phyloP scores from a whole-genome alignment of 495 filamentous ascomycete genomes.

The Penicillium mononematosum region DNA sequence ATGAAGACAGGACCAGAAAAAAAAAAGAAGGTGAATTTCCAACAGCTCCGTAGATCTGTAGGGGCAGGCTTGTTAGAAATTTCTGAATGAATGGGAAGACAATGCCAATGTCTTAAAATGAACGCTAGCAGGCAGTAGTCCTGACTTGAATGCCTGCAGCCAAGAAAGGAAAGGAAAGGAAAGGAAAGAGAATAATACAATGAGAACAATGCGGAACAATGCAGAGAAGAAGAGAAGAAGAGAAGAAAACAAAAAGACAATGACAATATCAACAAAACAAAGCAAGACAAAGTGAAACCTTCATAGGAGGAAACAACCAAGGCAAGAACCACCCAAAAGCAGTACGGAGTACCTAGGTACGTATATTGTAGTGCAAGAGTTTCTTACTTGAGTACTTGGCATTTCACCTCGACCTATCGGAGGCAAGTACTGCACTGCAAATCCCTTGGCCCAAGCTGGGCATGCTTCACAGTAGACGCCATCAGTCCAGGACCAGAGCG shows the following conservation, averaged over 20 bases:
- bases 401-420: constrained; percentile 3
- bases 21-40: constrained; percentile 9
- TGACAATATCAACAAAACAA: constrained; percentile 15
- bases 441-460: constrained; percentile 8
- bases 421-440: background rate
- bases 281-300: constrained; percentile 21
- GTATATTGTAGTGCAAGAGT: background rate
- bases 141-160: constrained; percentile 22
- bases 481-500: background rate
- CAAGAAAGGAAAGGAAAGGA: constrained; percentile 23
- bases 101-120: constrained; percentile 11
- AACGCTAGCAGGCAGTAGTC: constrained; percentile 10
- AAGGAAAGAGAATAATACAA: constrained; percentile 13
- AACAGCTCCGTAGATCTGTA: background rate
- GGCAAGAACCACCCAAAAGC: background rate
- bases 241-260: constrained; percentile 2
- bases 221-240: background rate
- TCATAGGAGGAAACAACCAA: constrained; percentile 3
- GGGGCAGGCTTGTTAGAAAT: background rate
- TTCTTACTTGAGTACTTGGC: background rate
- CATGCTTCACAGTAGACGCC: constrained; percentile 10
- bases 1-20: constrained; percentile 16
- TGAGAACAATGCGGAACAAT: constrained; percentile 6
- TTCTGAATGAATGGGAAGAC: constrained; percentile 1
- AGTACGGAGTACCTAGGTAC: background rate